Base-by-base conservation (phyloP, 805 yeast genomes). In the Candida xyloterini region DNA sequence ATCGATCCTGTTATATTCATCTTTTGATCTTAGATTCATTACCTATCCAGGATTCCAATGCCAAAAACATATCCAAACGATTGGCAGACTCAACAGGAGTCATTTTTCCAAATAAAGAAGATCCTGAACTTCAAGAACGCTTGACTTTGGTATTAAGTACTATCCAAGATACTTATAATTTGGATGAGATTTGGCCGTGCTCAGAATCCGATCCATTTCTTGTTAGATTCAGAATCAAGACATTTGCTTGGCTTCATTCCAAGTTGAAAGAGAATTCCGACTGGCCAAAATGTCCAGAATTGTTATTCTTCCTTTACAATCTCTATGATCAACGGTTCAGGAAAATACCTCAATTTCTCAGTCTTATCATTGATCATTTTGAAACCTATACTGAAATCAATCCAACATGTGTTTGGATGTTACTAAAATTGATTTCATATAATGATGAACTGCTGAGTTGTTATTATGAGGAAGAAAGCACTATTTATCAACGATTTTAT, bases 21-120 rank as follows among this genome's bases (percentile, higher is more conserved):
- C 65, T 82, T 15, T 50, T 67, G 9, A 68, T 84, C 7, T 62
- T 84, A 40, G 72, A 74, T 44, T 78, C 81, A 40, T 58, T 85
- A 27, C 85, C 83, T 2, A 72, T 74, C 1, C 69, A 71, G 41
- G 71, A 66, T 35, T 46, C 60, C 5, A 72, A 72, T 34, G 51
- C 55, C 7, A 55, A 49, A 33, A 61, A 57, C 37, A 63, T 63
- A 11, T 30, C 60, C 29, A 55, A 50, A 35, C 50, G 64, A 26
- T 47, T 61, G 15, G 50, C 54, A 0, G 53, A 50, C 32, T 48
- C 62, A 2, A 60, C 65, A 0, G 45, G 49, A 7, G 42, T 56
- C 7, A 27, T 14, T 15, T 34, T 56, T 20, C 20, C 27, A 7
- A 42, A 31, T 15, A 43, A 40, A 15, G 39, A 33, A 11, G 51